A percentile compares a stretch with the other conserved stretches of the same genome.
phyloP scores from a whole-genome alignment of 257 asterid species.

The Nicotiana benthamiana region DNA sequence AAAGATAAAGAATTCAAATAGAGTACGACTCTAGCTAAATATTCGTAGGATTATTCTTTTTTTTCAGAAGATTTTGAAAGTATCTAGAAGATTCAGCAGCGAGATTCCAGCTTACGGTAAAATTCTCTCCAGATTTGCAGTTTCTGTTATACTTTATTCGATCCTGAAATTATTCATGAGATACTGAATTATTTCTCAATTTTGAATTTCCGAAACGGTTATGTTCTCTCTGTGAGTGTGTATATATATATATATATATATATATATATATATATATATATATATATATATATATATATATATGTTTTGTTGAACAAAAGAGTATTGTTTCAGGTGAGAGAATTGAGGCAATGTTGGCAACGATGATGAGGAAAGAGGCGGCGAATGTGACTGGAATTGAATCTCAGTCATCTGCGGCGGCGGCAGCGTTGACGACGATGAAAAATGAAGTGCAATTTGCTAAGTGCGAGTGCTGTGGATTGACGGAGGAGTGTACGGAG shows the following conservation, averaged over 20 bases:
- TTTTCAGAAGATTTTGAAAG: neutral
- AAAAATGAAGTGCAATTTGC: slow-evolving; percentile 37
- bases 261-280: no score
- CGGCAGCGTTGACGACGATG: slow-evolving; percentile 8
- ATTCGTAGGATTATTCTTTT: neutral
- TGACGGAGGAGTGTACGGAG: slow-evolving; percentile 78
- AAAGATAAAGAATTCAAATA: slow-evolving; percentile 34
- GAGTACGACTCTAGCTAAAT: neutral
- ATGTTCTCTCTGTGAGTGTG: neutral
- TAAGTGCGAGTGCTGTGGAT: slow-evolving; percentile 73
- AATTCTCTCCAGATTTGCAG: neutral
- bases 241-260: no score
- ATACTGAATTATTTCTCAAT: neutral
- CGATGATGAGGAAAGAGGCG: neutral
- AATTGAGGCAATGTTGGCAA: neutral
- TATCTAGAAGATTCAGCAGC: slow-evolving; percentile 1
- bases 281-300: no score
- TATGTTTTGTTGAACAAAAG: neutral
- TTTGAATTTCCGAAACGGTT: neutral
- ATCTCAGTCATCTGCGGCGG: neutral
- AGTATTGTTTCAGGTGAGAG: neutral
- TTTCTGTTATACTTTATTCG: neutral
- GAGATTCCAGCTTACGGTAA: slow-evolving; percentile 16
- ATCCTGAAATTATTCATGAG: neutral
- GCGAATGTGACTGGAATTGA: neutral